Base-by-base conservation (phyloP, 2,329 filamentous ascomycete species). In the Allantophomopsis lycopodina region DNA sequence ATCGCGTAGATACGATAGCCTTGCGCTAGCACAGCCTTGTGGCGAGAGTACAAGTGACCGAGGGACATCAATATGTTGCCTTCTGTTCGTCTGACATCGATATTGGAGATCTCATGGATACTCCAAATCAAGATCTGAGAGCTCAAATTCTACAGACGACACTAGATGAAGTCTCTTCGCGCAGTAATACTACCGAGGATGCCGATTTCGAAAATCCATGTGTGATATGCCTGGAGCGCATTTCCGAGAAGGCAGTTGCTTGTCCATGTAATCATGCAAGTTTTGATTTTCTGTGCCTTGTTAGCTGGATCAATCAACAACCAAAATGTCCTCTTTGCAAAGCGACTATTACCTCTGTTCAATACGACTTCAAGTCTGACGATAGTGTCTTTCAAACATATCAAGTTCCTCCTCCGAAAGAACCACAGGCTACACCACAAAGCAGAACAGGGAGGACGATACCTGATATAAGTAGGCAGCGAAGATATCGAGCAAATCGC, bases 211-310 rank as follows among this genome's bases (percentile, higher is more conserved):
- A 56, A 43, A 62, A 70, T 46, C 75, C 70, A 52, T 95, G 88
- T 58, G 85, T 93, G 46, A 91, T 96, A 58, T 96, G 88, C 58
- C 76, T 95, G 44, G 83, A 89, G 41, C 54, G 63, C 39, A 68
- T 94, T 52, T 74, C 76, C 8, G 83, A 91, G 50, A 62, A 73
- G 39, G 86, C 83, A 46, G 66, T 79, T 38, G 74, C 83, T 7
- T 63, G 71, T 15, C 87, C 88, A 7, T 96, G 88, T 64, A 70
- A 73, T 33, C 88, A 96, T 63, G 62, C 66, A 42, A 76, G 78
- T 48, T 94, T 93, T 56, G 87, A 95, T 64, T 93, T 87, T 54
- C 58, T 85, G 11, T 96, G 88, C 57, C 71, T 94, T 5, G 61
- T 79, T 16, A 87, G 71, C 59, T 95, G 89, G 88, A 65, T 94